Percentiles rank a stretch among this genome's conserved stretches.
Conservation (phyloP, 2,329 filamentous ascomycete genomes). For the Cryphonectria nitschkei region DNA sequence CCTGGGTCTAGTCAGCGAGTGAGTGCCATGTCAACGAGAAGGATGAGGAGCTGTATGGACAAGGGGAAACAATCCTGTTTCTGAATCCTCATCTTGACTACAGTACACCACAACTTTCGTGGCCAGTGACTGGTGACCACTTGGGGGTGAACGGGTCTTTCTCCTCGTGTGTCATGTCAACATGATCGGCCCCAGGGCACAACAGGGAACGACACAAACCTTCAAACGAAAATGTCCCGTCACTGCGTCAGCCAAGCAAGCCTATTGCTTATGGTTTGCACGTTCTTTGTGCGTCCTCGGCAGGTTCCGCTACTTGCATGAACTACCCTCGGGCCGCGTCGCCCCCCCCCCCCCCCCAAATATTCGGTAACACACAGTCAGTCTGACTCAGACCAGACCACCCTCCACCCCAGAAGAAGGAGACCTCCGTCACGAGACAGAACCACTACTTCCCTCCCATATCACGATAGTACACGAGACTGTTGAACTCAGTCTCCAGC, state of each 20-base stretch:
- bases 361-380: neutral
- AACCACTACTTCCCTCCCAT: slow-evolving; percentile 32
- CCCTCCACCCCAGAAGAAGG: neutral
- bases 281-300: neutral
- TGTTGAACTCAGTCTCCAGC: slow-evolving; percentile 42
- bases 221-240: neutral
- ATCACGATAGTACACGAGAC: slow-evolving; percentile 34
- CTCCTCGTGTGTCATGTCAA: neutral
- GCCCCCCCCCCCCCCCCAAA: neutral
- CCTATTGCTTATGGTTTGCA: neutral
- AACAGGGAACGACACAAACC: neutral
- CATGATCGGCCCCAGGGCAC: neutral
- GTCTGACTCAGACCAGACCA: neutral
- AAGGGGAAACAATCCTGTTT: neutral
- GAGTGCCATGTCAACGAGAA: neutral
- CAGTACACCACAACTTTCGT: neutral
- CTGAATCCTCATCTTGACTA: neutral
- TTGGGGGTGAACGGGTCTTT: neutral
- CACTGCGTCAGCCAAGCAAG: neutral
- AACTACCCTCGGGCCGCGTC: neutral
- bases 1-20: neutral
- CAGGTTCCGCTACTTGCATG: neutral
- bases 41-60: neutral
- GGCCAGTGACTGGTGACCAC: too few relatives aligned
- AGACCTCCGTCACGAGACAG: neutral